Evolutionary conservation across 805 yeast species (phyloP).

Genomic region (Pichia kluyveri): DNA sequence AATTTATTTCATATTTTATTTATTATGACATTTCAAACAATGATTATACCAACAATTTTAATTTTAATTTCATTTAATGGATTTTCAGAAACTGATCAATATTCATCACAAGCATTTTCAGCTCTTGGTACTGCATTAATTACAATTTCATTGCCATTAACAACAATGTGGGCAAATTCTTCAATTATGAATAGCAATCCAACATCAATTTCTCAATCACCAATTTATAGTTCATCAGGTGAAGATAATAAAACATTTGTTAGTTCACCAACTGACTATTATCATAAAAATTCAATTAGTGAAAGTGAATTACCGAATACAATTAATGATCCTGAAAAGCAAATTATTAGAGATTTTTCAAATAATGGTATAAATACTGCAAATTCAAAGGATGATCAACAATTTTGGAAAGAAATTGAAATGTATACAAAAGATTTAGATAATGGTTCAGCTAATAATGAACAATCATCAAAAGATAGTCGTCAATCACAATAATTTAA

Average conservation of each 20-base stretch:
- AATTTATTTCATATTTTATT: conserved; percentile 72
- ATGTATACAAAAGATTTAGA: conserved; percentile 22
- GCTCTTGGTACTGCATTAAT: conserved; percentile 54
- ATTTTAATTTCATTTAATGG: conserved; percentile 41
- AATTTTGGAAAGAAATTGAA: conserved; percentile 25
- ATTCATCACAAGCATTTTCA: conserved; percentile 31
- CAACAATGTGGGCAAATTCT: conserved; percentile 83
- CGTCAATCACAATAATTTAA: too few relatives aligned
- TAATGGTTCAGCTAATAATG: conserved; percentile 5
- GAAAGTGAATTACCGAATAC: background rate
- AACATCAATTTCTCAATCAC: conserved; percentile 26
- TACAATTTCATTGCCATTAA: conserved; percentile 67
- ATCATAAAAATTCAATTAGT: conserved; percentile 1
- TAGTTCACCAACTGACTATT: conserved; percentile 4
- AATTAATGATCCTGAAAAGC: background rate
- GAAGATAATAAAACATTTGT: conserved; percentile 4
- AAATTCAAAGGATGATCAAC: conserved; percentile 14
- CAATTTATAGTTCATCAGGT: conserved; percentile 8
- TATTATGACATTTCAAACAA: conserved; percentile 75
- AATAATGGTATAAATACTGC: background rate
- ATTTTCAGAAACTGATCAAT: conserved; percentile 7
- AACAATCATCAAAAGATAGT: background rate
- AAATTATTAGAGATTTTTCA: background rate
- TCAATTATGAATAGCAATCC: conserved; percentile 42
- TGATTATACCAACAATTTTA: conserved; percentile 67